phyloP scores from a whole-genome alignment of 768 basidiomycete species.

The Termitomyces eurrhizus region DNA sequence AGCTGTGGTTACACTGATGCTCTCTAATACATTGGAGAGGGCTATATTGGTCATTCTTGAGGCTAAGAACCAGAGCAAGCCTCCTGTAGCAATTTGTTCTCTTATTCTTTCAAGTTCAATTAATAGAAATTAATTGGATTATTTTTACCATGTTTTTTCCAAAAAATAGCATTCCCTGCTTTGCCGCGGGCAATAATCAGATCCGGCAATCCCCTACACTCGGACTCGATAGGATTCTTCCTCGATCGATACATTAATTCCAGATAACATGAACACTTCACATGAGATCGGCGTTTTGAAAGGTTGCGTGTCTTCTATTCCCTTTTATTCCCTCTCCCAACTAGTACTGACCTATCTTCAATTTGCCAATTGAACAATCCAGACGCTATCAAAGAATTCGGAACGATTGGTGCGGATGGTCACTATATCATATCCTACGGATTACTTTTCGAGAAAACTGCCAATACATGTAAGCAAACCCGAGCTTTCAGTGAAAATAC shows the following conservation, averaged over 20 bases:
- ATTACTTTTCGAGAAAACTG: slow-evolving; percentile 44
- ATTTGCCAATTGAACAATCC: not conserved
- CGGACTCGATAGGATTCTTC: not conserved
- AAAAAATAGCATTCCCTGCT: too few relatives aligned
- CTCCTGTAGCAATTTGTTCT: too few relatives aligned
- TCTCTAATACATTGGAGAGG: too few relatives aligned
- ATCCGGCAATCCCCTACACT: not conserved
- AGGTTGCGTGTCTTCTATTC: not conserved
- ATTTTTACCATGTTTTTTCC: too few relatives aligned
- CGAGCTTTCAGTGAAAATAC: not conserved
- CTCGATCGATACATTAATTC: not conserved
- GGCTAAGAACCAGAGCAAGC: too few relatives aligned
- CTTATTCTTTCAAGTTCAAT: too few relatives aligned
- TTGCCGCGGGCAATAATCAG: too few relatives aligned
- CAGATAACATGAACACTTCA: slow-evolving; percentile 1
- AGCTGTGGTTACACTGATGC: too few relatives aligned
- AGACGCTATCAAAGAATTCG: slow-evolving; percentile 35
- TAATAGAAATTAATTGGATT: too few relatives aligned
- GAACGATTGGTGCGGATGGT: slow-evolving; percentile 35
- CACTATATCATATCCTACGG: slow-evolving; percentile 36
- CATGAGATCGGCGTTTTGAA: slow-evolving; percentile 1
- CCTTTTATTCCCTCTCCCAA: not conserved
- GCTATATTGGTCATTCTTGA: too few relatives aligned
- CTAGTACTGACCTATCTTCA: not conserved
- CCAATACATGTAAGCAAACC: slow-evolving; percentile 33